These are phyloP conservation scores for Cercospora zeina DNA, from an alignment of 2,329 filamentous ascomycete species.

Conservation along the genomic window DNA sequence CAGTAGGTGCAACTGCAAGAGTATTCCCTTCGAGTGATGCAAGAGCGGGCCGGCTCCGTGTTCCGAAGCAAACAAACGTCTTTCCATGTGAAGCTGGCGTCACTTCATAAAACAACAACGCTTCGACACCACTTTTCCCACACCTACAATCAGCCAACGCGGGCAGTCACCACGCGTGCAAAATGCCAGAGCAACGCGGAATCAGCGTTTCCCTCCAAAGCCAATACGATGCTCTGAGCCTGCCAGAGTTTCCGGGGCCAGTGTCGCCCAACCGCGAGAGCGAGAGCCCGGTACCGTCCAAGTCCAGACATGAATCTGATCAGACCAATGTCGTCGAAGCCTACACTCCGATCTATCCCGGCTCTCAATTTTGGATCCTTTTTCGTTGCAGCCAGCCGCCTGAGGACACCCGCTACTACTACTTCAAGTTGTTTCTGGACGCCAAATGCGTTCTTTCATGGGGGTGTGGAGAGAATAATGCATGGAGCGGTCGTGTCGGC, in stretches of 20 bases:
- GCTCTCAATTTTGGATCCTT: constrained; percentile 46
- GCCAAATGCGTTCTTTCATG: constrained; percentile 46
- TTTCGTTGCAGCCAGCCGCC: constrained; percentile 39
- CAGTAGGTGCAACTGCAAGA: not conserved
- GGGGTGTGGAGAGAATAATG: constrained; percentile 46
- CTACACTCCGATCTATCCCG: constrained; percentile 25
- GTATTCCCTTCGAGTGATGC: not conserved
- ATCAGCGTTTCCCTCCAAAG: constrained; percentile 46
- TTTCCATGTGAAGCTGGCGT: not conserved
- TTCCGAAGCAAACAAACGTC: not conserved
- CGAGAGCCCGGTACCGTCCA: constrained; percentile 7
- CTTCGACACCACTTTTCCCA: not conserved
- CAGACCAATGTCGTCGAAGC: constrained; percentile 22
- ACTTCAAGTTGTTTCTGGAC: constrained; percentile 52
- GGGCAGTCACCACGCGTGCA: not conserved
- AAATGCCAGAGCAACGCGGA: constrained; percentile 42
- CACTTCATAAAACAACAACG: not conserved
- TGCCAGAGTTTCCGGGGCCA: constrained; percentile 44
- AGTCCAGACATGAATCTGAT: not conserved
- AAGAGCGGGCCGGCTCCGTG: not conserved
- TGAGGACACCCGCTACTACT: constrained; percentile 36
- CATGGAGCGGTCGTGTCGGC: constrained; percentile 49
- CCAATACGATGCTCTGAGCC: constrained; percentile 44
- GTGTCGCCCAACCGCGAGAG: constrained; percentile 30
- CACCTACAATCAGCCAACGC: not conserved